phyloP scores from a whole-genome alignment of 768 basidiomycete species.

The Psilocybe sp. region DNA sequence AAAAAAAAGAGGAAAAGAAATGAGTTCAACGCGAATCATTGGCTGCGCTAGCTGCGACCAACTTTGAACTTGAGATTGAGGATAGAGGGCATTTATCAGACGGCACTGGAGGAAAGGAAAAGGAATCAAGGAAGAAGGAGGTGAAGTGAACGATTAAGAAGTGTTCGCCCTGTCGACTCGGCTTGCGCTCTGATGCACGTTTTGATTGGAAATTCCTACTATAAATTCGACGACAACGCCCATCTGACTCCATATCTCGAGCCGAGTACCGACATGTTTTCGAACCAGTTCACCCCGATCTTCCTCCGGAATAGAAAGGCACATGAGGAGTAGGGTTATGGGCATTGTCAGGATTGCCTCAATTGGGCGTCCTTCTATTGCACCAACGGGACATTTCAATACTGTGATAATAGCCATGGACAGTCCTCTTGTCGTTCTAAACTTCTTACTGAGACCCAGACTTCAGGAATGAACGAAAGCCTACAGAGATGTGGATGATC shows the following conservation, averaged over 20 bases:
- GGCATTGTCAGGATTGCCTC: not conserved
- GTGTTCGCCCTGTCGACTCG: conserved; percentile 7
- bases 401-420: too few relatives aligned
- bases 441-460: too few relatives aligned
- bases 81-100: conserved; percentile 66
- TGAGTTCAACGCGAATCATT: conserved; percentile 8
- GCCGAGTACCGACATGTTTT: conserved; percentile 16
- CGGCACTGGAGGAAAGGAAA: conserved; percentile 7
- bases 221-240: conserved; percentile 1
- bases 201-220: conserved; percentile 3
- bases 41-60: conserved; percentile 21
- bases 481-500: too few relatives aligned
- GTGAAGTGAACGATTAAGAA: conserved; percentile 17
- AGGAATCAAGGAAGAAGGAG: conserved; percentile 15
- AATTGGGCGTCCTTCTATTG: too few relatives aligned
- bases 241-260: conserved; percentile 21
- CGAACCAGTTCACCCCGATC: conserved; percentile 8
- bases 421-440: too few relatives aligned
- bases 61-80: conserved; percentile 86
- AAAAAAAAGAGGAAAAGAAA: conserved; percentile 14
- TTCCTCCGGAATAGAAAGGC: conserved; percentile 1
- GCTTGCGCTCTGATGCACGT: conserved; percentile 19
- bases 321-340: not conserved
- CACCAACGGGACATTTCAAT: too few relatives aligned
- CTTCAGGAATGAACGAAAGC: too few relatives aligned